Evolutionary conservation across 805 yeast genomes (phyloP), one percentile per base, ranked within the genome.

Genomic region (Candida adriatica): DNA sequence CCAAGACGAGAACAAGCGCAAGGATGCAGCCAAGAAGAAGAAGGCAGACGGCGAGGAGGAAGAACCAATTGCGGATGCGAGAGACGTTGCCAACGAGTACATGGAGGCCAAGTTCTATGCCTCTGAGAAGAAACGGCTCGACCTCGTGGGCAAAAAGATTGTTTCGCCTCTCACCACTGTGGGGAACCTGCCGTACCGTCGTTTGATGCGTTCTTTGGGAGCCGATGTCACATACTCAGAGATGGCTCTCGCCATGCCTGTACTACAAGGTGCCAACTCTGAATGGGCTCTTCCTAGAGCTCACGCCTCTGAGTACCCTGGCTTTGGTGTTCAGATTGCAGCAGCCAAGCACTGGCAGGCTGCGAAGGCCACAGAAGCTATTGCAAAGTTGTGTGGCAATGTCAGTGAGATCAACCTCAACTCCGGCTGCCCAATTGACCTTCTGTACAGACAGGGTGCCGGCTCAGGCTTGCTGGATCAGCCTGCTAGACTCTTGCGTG

Each of bases 251-350:
- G 64, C 83, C 2, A 61, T 84, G 31, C 96, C 97, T 1, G 62
- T 92, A 32, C 61, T 92, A 16, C 95, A 85, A 54, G 98, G 96
- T 18, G 71, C 80, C 13, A 86, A 86, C 53, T 75, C 94, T 3
- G 99, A 92, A 57, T 92, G 99, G 99, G 99, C 99, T 0, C 65
- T 92, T 28, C 86, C 95, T 14, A 83, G 88, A 49, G 92, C 95
- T 5, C 96, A 92, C 55, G 54, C 60, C 14, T 60, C 75, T 2
- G 98, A 92, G 54, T 66, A 69, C 33, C 94, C 90, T 6, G 92
- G 92, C 0, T 92, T 80, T 58, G 98, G 96, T 31, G 84, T 87
- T 13, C 98, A 92, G 62, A 73, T 92, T 24, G 96, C 97, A 4
- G 74, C 95, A 15, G 64, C 87, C 11, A 88, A 88, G 57, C 86